phyloP scores from a whole-genome alignment of 2,329 filamentous ascomycete genomes.

The Hymenoscyphus fraxineus region DNA sequence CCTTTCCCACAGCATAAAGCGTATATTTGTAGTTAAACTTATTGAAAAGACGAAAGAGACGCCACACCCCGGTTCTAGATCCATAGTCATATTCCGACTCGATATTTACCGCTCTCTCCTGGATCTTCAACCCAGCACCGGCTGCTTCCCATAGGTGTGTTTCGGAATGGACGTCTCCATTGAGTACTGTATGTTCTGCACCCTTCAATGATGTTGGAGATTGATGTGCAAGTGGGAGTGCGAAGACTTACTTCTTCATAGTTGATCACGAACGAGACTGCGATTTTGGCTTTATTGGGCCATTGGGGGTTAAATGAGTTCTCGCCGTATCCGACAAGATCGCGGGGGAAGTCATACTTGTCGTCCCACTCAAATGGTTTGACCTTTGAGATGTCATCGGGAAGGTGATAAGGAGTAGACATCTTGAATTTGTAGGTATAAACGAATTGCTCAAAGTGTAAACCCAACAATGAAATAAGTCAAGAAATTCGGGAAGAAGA shows the following conservation, averaged over 20 bases:
- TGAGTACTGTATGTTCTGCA: slow-evolving; percentile 26
- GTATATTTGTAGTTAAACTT: slow-evolving; percentile 43
- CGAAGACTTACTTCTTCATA: slow-evolving; percentile 27
- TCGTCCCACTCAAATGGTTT: slow-evolving; percentile 29
- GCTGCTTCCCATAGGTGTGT: slow-evolving; percentile 27
- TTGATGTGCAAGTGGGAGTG: not conserved
- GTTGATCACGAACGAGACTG: slow-evolving; percentile 33
- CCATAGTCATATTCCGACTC: slow-evolving; percentile 38
- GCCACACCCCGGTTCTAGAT: slow-evolving; percentile 37
- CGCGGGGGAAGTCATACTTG: slow-evolving; percentile 30
- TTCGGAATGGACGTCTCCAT: slow-evolving; percentile 26
- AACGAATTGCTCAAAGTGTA: not conserved
- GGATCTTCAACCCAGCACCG: slow-evolving; percentile 20
- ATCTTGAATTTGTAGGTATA: slow-evolving; percentile 17
- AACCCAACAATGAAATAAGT: not conserved
- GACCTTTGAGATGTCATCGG: slow-evolving; percentile 20
- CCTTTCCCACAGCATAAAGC: slow-evolving; percentile 40
- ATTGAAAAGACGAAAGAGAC: slow-evolving; percentile 40
- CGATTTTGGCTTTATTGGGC: slow-evolving; percentile 34
- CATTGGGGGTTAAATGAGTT: slow-evolving; percentile 34
- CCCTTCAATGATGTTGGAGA: slow-evolving; percentile 15
- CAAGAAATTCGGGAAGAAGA: not conserved
- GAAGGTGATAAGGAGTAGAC: slow-evolving; percentile 25
- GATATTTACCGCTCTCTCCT: slow-evolving; percentile 32
- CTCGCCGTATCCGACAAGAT: slow-evolving; percentile 30